These are phyloP conservation scores for Rosellinia necatrix DNA, from an alignment of 2,329 filamentous ascomycete species.

Conservation along the genomic window DNA sequence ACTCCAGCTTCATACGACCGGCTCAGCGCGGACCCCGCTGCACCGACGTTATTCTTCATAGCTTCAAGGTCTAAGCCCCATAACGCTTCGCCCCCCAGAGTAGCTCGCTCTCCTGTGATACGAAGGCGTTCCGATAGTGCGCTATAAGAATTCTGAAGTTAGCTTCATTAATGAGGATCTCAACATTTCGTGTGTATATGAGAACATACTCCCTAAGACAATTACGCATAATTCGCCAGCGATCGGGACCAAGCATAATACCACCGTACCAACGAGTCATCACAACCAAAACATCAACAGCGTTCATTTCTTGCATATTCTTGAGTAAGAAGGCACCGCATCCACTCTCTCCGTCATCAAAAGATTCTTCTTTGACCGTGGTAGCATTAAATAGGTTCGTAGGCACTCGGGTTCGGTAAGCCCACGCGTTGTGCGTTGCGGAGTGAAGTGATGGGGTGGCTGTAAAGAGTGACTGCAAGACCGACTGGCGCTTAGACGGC, in stretches of 20 bases:
- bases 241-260: slow-evolving; percentile 63
- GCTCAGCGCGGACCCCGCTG: slow-evolving; percentile 34
- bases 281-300: slow-evolving; percentile 60
- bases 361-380: slow-evolving; percentile 54
- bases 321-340: slow-evolving; percentile 62
- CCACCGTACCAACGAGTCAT: slow-evolving; percentile 68
- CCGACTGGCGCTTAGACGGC: slow-evolving; percentile 46
- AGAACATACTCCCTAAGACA: slow-evolving; percentile 52
- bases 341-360: slow-evolving; percentile 66
- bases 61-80: slow-evolving; percentile 65
- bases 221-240: slow-evolving; percentile 66
- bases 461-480: slow-evolving; percentile 54
- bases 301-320: slow-evolving; percentile 55
- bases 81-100: slow-evolving; percentile 56
- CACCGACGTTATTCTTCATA: slow-evolving; percentile 47
- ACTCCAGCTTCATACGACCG: slow-evolving; percentile 41
- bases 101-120: slow-evolving; percentile 47
- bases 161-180: not conserved
- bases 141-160: slow-evolving; percentile 11
- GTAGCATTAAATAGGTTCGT: slow-evolving; percentile 42
- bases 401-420: slow-evolving; percentile 47
- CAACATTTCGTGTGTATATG: too few species aligned
- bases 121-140: slow-evolving; percentile 58
- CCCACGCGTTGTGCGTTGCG: slow-evolving; percentile 65
- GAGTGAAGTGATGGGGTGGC: slow-evolving; percentile 55